A percentile compares a stretch with the other conserved stretches of the same genome.
Evolutionary conservation across 192 early-diverging fungal species (phyloP).

Genomic region (Phycomyces nitens): DNA sequence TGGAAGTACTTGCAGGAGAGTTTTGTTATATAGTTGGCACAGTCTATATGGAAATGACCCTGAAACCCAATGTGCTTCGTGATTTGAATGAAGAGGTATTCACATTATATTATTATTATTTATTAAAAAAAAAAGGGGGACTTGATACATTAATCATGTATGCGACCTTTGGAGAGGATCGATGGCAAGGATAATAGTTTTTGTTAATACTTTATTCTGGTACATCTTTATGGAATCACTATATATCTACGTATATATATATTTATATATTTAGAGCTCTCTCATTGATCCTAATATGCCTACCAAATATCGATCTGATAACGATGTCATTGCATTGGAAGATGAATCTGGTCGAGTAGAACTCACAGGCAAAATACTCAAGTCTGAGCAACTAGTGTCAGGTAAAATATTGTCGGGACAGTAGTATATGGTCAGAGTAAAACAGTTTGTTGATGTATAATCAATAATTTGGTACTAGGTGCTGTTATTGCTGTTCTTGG

Average conservation of each 20-base stretch:
- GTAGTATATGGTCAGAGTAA: background rate
- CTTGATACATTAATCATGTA: too few species aligned
- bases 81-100: slow-evolving; percentile 79
- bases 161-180: too few species aligned
- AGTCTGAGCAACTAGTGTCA: slow-evolving; percentile 61
- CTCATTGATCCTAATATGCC: slow-evolving; percentile 56
- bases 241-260: background rate
- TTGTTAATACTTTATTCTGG: too few species aligned
- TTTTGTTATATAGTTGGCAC: slow-evolving; percentile 81
- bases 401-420: slow-evolving; percentile 45
- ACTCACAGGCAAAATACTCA: slow-evolving; percentile 60
- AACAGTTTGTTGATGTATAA: too few species aligned
- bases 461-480: slow-evolving; percentile 39
- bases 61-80: slow-evolving; percentile 89
- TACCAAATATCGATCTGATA: slow-evolving; percentile 64
- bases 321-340: slow-evolving; percentile 69
- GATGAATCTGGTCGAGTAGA: slow-evolving; percentile 91
- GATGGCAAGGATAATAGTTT: too few species aligned
- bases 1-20: slow-evolving; percentile 66
- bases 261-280: slow-evolving; percentile 48
- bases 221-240: slow-evolving; percentile 8
- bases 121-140: too few species aligned
- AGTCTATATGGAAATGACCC: slow-evolving; percentile 79
- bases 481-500: slow-evolving; percentile 79
- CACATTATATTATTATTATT: too few species aligned